Percentiles rank a stretch among this genome's conserved stretches.
These are phyloP conservation scores for Gynandropsis gynandra DNA, from an alignment of 345 rosid species.

Conservation along the genomic window DNA sequence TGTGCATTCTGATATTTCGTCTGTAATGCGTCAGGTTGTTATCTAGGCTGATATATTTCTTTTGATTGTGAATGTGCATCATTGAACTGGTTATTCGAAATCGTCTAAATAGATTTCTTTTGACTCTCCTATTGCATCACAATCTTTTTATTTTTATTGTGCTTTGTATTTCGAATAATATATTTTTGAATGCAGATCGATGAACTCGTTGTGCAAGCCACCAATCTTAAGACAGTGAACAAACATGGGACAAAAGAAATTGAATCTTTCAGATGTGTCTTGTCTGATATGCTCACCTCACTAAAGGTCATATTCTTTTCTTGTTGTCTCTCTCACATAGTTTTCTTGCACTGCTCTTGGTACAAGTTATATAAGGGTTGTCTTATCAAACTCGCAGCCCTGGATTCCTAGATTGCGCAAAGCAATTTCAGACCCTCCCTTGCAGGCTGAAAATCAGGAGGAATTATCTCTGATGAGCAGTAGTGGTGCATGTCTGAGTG, in stretches of 20 bases:
- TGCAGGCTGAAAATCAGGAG: conserved; percentile 18
- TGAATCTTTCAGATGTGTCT: conserved; percentile 41
- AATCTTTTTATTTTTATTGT: not conserved
- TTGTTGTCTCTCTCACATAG: not conserved
- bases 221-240: conserved; percentile 32
- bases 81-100: not conserved
- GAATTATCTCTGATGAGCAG: conserved; percentile 21
- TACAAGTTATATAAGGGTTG: not conserved
- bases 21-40: conserved; percentile 49
- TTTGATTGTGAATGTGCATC: not conserved
- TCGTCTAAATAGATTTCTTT: not conserved
- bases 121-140: not conserved
- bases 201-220: conserved; percentile 69
- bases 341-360: not conserved
- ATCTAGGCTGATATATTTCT: not conserved
- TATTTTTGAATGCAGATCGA: conserved; percentile 46
- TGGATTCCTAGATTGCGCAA: conserved; percentile 67
- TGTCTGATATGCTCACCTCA: conserved; percentile 54
- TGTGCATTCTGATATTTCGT: conserved; percentile 60
- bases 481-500: conserved; percentile 24
- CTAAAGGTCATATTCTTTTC: conserved; percentile 45
- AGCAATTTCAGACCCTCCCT: conserved; percentile 25
- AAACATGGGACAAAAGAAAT: conserved; percentile 52
- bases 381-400: conserved; percentile 47
- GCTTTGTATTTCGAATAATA: conserved; percentile 2